Base-by-base conservation (phyloP, 108 stramenopile genomes). In the Cylindrotheca closterium region DNA sequence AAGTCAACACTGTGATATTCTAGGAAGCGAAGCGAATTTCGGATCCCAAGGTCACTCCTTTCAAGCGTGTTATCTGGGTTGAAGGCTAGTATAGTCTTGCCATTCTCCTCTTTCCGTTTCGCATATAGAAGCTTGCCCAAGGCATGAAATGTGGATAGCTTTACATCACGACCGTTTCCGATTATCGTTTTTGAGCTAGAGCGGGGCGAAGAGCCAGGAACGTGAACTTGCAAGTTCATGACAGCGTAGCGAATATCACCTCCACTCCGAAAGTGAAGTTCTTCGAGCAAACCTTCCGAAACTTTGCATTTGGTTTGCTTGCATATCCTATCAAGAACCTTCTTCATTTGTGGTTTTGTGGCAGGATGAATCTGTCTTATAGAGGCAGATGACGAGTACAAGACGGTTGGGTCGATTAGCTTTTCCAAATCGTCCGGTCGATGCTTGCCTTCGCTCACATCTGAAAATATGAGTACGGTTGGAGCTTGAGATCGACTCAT, bases 81-180 rank as follows among this genome's bases (percentile, higher is more conserved):
- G 64, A 96, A 96, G 30, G 86, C 79, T 48, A 96, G 63, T 42
- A 51, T 30, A 53, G 30, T 28, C 10, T 67, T 25, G n/a, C 58
- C 59, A 25, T 56, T 49, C 17, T 24, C 45, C 2, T 61, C 33
- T 58, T 52, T 65, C 47, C 91, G 81, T 54, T 96, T 96, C 26
- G 92, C 92, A 73, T 96, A 91, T 23, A 96, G 67, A 18, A 93
- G 50, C 62, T 96, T 96, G 1, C 95, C 95, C 49, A 96, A 78
- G 1, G 92, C 86, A 66, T 93, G 95, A 68, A 96, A 96, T 18
- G 85, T 70, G 7, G 91, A 88, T 7, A 89, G 67, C 59, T 80
- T 83, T 8, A 70, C 73, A 65, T 93, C 88, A 30, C 68, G 78
- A 28, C 50, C 33, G 30, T 67, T 62, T 59, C 50, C 75, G 60